These are phyloP conservation scores for Crithidia fasciculata DNA, from an alignment of 208 protist genomes.

Conservation along the genomic window DNA sequence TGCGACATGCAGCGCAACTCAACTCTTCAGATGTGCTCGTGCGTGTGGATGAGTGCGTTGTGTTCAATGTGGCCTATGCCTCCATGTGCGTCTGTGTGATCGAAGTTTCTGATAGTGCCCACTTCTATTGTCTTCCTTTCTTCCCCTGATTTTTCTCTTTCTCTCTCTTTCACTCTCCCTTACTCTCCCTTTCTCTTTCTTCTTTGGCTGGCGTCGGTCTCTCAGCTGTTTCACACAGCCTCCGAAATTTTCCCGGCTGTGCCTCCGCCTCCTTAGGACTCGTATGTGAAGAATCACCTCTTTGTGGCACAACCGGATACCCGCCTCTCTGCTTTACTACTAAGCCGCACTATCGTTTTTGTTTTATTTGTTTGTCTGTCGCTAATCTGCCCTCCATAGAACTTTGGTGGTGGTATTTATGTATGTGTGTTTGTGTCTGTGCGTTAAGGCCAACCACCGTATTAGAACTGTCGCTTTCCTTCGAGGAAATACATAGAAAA, in stretches of 20 bases:
- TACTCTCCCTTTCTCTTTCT: background rate
- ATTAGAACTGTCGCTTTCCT: background rate
- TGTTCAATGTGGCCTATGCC: no score
- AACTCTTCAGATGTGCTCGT: no score
- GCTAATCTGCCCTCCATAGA: background rate
- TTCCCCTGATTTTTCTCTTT: background rate
- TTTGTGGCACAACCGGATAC: background rate
- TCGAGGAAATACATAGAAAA: no score
- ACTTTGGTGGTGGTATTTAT: background rate
- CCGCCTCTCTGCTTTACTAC: no score
- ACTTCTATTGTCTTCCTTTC: background rate
- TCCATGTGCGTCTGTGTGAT: no score
- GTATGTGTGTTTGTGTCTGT: constrained; percentile 12
- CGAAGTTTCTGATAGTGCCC: no score
- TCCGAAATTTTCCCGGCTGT: no score
- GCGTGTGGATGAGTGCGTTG: no score
- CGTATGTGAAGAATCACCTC: background rate
- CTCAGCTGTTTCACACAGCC: background rate
- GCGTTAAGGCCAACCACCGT: background rate
- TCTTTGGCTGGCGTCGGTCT: background rate
- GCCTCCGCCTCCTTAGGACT: no score
- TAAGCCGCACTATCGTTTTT: no score
- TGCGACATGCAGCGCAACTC: no score
- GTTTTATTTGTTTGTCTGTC: background rate
- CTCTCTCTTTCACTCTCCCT: constrained; percentile 21